Conservation (phyloP, 495 filamentous ascomycete species). For the Hypoxylon lenormandii region DNA sequence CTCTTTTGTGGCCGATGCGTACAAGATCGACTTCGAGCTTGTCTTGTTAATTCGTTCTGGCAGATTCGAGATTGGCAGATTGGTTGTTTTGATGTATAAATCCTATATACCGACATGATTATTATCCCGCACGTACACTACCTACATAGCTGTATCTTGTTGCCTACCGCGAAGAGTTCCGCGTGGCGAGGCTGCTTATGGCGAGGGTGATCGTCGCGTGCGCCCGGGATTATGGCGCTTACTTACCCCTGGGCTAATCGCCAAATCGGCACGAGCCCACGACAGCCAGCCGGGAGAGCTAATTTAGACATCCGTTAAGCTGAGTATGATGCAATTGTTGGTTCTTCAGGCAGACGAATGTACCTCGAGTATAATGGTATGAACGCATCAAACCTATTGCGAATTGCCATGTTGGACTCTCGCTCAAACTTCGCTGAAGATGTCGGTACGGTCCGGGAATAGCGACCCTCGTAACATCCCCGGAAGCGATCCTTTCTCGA, state of each 20-base stretch:
- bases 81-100: too few species aligned
- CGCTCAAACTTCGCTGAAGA: not conserved
- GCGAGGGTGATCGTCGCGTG: conserved; percentile 9
- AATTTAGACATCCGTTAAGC: conserved; percentile 4
- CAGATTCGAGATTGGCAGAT: too few species aligned
- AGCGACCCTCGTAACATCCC: too few species aligned
- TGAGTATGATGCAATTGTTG: conserved; percentile 5
- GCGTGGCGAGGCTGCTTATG: conserved; percentile 24
- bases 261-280: not conserved
- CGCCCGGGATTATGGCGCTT: conserved; percentile 18
- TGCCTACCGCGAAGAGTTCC: not conserved
- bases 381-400: not conserved
- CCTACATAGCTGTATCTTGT: not conserved
- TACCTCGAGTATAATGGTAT: not conserved
- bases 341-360: not conserved
- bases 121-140: not conserved
- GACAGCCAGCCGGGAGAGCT: not conserved
- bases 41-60: too few species aligned
- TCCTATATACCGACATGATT: not conserved
- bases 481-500: conserved; percentile 27
- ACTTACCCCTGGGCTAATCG: conserved; percentile 9
- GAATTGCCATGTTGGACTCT: not conserved
- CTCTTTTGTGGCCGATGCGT: too few species aligned
- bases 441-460: conserved; percentile 3
- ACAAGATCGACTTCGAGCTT: too few species aligned